Evolutionary conservation across 2,329 filamentous ascomycete genomes (phyloP), one percentile per base, ranked within the genome.

Genomic region (Akanthomyces muscarius): DNA sequence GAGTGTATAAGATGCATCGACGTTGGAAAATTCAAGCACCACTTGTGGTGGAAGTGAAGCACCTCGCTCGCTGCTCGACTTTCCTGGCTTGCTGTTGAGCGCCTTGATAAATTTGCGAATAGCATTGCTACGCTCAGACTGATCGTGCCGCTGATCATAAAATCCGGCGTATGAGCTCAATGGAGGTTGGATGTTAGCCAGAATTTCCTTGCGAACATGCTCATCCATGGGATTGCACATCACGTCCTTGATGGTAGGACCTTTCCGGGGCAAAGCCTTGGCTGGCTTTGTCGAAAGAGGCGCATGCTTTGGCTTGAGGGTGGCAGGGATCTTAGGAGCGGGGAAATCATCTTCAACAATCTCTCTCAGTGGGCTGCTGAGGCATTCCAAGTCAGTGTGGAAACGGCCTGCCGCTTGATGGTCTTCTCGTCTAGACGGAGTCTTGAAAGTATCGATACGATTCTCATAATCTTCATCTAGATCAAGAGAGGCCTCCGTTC

Each of bases 221-320:
- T 88, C 86, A 68, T 96, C 91, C 45, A 95, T 89, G 0, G 95
- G 95, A 71, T 98, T 98, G 76, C 93, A 97, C 72, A 93, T 91
- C 0, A 77, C 68, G 50, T 98, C 94, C 65, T 87, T 86, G 72
- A 98, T 90, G 52, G 96, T 88, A 0, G 90, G 89, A 0, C 88
- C 89, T 69, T 86, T 89, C 2, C 77, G 77, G 16, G 78, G 77
- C 16, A 79, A 72, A 44, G 80, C 74, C 59, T 78, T 81, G 16
- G 72, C 69, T 10, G 73, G 67, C 18, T 66, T 66, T 3, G 71
- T 69, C 61, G 74, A 75, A n/a, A 72, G 68, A 33, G 73, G 68
- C 64, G 69, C 70, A 0, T 77, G 71, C 63, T 81, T 83, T 48
- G 73, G 71, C 25, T 74, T 73, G 53, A 82, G 75, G 4, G 86